These are phyloP conservation scores for Euphrasia arctica DNA, from an alignment of 305 asterid species.

Conservation along the genomic window DNA sequence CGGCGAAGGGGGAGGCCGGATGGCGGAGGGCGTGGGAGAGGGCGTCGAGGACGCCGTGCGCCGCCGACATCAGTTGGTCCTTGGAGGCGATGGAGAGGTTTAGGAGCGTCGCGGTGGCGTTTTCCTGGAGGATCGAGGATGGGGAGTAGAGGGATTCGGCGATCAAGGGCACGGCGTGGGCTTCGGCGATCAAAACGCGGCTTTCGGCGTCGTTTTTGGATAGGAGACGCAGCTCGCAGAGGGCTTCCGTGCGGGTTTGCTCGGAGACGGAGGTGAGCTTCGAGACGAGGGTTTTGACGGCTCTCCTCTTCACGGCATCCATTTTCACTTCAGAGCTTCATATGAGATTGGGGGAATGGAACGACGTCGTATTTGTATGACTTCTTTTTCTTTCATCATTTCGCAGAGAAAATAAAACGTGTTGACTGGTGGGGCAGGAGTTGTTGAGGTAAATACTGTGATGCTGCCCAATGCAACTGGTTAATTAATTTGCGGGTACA, in stretches of 20 bases:
- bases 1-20: constrained; percentile 64
- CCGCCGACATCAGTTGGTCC: constrained; percentile 61
- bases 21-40: constrained; percentile 83
- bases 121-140: constrained; percentile 54
- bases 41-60: constrained; percentile 82
- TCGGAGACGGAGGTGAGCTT: constrained; percentile 89
- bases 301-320: constrained; percentile 70
- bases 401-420: neutral
- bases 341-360: neutral
- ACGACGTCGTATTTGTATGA: neutral
- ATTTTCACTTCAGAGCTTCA: constrained; percentile 29
- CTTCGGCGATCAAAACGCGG: constrained; percentile 70
- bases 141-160: constrained; percentile 84
- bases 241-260: constrained; percentile 69
- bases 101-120: constrained; percentile 81
- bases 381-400: neutral
- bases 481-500: too few relatives aligned
- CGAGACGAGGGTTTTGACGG: constrained; percentile 53
- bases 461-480: too few relatives aligned
- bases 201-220: constrained; percentile 70
- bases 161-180: constrained; percentile 65
- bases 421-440: neutral
- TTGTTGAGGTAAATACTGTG: too few relatives aligned
- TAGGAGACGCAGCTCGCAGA: constrained; percentile 82
- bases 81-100: constrained; percentile 82